Percentiles rank a stretch among this genome's conserved stretches.
Evolutionary conservation across 1,284 basidiomycete genomes (phyloP).

Genomic region (Pholiota adiposa): DNA sequence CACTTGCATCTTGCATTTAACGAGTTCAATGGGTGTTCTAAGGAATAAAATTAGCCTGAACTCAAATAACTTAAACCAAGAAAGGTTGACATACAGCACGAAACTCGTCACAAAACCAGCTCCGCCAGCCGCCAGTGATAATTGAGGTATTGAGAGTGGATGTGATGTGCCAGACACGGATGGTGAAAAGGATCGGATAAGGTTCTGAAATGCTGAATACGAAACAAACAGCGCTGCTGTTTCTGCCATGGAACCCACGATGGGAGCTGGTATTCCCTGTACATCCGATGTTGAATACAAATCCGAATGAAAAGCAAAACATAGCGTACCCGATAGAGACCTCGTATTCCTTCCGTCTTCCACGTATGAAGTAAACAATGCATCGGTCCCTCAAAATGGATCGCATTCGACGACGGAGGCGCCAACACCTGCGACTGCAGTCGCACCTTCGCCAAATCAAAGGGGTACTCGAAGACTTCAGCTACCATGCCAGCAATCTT

Average conservation of each 20-base stretch:
- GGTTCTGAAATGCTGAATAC: conserved; percentile 84
- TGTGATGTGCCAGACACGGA: conserved; percentile 30
- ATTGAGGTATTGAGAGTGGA: conserved; percentile 67
- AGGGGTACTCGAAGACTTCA: conserved; percentile 72
- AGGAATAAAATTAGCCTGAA: background rate
- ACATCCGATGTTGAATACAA: conserved; percentile 2
- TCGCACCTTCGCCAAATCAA: conserved; percentile 83
- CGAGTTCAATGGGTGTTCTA: conserved; percentile 93
- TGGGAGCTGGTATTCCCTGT: conserved; percentile 90
- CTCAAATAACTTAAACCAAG: background rate
- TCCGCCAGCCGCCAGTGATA: conserved; percentile 82
- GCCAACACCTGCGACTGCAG: conserved; percentile 84
- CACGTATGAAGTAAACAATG: conserved; percentile 87
- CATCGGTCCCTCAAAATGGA: conserved; percentile 80
- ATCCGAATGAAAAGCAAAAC: background rate
- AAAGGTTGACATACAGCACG: conserved; percentile 68
- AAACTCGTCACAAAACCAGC: conserved; percentile 89
- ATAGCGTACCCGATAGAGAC: conserved; percentile 80
- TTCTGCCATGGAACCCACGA: conserved; percentile 92
- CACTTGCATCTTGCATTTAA: conserved; percentile 99
- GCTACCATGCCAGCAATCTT: conserved; percentile 76
- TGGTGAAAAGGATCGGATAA: conserved; percentile 46
- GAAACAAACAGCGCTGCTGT: conserved; percentile 90
- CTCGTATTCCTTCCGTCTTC: conserved; percentile 78
- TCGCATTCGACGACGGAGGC: conserved; percentile 48